Percentiles rank a stretch among this genome's conserved stretches.
Evolutionary conservation across 345 rosid genomes (phyloP).

Genomic region (Rhodamnia rubescens): DNA sequence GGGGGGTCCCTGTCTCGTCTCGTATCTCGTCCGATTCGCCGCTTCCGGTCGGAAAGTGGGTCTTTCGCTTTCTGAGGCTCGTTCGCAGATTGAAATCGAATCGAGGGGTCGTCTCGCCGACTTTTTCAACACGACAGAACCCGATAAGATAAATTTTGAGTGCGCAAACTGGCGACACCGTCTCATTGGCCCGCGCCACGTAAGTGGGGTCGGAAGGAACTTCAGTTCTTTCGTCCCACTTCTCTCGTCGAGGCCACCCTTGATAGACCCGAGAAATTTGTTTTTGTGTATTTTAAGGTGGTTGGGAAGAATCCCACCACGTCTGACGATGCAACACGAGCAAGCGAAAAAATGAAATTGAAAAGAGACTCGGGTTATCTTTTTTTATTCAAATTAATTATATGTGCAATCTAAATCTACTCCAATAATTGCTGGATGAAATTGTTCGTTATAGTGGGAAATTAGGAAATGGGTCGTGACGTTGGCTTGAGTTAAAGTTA

Average conservation of each 20-base stretch:
- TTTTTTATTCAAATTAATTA: too few relatives aligned
- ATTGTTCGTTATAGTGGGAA: background rate
- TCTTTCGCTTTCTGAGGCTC: background rate
- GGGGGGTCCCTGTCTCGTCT: background rate
- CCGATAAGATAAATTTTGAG: background rate
- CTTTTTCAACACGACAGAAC: background rate
- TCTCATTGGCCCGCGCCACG: background rate
- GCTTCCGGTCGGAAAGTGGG: background rate
- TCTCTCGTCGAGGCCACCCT: background rate
- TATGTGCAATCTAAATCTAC: background rate
- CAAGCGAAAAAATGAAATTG: background rate
- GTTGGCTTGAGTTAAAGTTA: background rate
- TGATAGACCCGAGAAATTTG: background rate
- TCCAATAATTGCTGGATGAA: background rate
- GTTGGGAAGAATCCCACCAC: background rate
- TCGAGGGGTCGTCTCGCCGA: background rate
- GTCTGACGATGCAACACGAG: background rate
- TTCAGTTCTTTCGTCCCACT: background rate
- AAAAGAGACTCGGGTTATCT: background rate
- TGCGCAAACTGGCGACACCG: background rate
- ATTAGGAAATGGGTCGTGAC: background rate
- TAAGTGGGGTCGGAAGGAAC: background rate
- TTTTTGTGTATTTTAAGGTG: background rate
- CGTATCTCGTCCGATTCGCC: background rate
- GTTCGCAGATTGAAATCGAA: background rate